phyloP scores from a whole-genome alignment of 2,329 filamentous ascomycete species.

The Keithomyces neogunnii region DNA sequence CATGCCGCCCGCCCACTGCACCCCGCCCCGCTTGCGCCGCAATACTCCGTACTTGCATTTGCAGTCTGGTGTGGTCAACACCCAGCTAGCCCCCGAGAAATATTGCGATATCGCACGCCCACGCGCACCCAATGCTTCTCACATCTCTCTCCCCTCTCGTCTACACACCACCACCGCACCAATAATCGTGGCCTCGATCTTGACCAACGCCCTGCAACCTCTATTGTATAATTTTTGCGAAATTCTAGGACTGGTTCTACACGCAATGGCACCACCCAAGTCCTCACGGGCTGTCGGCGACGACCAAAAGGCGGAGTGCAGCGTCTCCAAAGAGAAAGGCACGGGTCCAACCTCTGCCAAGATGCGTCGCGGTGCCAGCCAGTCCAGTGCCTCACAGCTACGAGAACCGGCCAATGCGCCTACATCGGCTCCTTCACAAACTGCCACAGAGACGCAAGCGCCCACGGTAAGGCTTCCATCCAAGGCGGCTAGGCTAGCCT shows the following conservation, averaged over 20 bases:
- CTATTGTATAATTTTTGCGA: background rate
- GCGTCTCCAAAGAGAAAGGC: conserved; percentile 33
- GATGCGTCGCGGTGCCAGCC: conserved; percentile 46
- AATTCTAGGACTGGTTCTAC: background rate
- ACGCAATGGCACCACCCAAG: conserved; percentile 37
- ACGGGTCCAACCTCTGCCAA: conserved; percentile 40
- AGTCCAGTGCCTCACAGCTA: conserved; percentile 36
- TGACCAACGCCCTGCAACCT: background rate
- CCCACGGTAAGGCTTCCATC: conserved; percentile 21
- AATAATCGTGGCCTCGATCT: background rate
- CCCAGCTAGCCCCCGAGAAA: background rate
- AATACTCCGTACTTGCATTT: too few species aligned
- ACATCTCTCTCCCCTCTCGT: background rate
- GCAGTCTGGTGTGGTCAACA: too few species aligned
- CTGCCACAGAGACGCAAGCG: conserved; percentile 19
- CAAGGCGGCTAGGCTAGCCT: background rate
- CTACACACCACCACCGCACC: background rate
- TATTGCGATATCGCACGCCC: background rate
- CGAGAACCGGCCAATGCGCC: conserved; percentile 20
- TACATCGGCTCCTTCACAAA: conserved; percentile 22
- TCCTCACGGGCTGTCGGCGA: conserved; percentile 34
- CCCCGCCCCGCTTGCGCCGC: background rate
- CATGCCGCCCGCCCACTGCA: too few species aligned
- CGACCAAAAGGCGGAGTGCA: conserved; percentile 35
- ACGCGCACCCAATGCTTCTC: background rate